Base-by-base conservation (phyloP, 1,139 yeast species). In the Zygosaccharomyces pseudobailii region DNA sequence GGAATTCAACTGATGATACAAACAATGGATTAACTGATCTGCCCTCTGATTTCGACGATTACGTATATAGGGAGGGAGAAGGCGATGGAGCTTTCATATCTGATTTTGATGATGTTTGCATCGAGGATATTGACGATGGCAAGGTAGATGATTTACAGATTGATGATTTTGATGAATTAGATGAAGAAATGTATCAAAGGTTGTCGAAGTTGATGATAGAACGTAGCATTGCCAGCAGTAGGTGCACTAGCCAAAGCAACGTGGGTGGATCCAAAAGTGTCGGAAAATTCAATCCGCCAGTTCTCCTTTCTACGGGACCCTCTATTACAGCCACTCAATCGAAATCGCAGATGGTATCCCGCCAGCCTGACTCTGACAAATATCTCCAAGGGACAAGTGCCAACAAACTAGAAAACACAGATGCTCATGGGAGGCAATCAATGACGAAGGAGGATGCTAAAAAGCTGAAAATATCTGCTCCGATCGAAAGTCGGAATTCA, bases 111-210 rank as follows among this genome's bases (percentile, higher is more conserved):
- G 54, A 46, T 25, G 40, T 52, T 17, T 38, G 43, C 13, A 50
- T 51, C 22, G 58, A 53, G 24, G 57, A 57, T 32, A 45, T 50
- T n/a, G 64, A 62, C 23, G 60, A 54, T 20, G 61, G 57, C 34
- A 56, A 54, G 38, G 65, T 62, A 3, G 54, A 55, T 31, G 67
- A 63, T 44, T 40, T 62, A 5, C 54, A 55, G 19, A 48, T 62
- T n/a, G 64, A 54, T 6, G 66, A 62, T 17, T 49, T 61, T 34
- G 67, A 63, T 46, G 65, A 57, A 37, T 47, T 63, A 21, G 66
- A 63, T 40, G 66, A 61, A 42, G 65, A 59, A 42, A 50, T 63
- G 45, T 63, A 62, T 47, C 57, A 52, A 17, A 56, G 62, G 31
- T 43, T 59, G 5, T 56, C 61, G 3, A 44, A 45, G 25, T 24